These are phyloP conservation scores for Chlamydomonas sp. DNA, from an alignment of 139 green algal species.

Conservation along the genomic window DNA sequence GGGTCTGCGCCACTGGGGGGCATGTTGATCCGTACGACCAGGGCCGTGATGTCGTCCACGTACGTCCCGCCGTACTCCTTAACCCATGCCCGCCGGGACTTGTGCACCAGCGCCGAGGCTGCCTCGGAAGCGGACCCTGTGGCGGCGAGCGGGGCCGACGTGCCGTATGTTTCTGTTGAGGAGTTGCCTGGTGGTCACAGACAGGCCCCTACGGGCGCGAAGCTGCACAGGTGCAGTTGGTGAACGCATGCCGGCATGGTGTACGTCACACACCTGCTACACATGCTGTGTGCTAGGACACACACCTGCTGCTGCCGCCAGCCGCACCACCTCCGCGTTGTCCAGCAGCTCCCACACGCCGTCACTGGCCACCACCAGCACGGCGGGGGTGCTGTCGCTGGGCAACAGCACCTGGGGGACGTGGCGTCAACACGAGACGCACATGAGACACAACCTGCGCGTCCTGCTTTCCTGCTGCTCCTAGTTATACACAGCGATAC, in stretches of 20 bases:
- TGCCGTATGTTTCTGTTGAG: background rate
- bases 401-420: background rate
- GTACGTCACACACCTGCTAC: background rate
- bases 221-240: too few relatives aligned
- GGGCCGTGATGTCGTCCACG: slow-evolving; percentile 61
- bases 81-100: slow-evolving; percentile 51
- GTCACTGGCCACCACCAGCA: slow-evolving; percentile 71
- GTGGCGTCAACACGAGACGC: too few relatives aligned
- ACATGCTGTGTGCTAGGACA: background rate
- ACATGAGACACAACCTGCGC: too few relatives aligned
- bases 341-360: slow-evolving; percentile 84
- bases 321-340: slow-evolving; percentile 63
- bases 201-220: too few relatives aligned
- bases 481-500: too few relatives aligned
- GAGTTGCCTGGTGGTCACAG: too few relatives aligned
- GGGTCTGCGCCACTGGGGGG: too few relatives aligned
- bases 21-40: slow-evolving; percentile 43
- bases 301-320: slow-evolving; percentile 26
- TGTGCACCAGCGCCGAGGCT: slow-evolving; percentile 52
- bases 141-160: background rate
- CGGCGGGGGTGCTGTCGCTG: background rate
- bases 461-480: too few relatives aligned
- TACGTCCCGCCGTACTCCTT: slow-evolving; percentile 50
- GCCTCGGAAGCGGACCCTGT: slow-evolving; percentile 3
- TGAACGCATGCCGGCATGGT: slow-evolving; percentile 16